A percentile compares a stretch with the other conserved stretches of the same genome.
Conservation (phyloP, 495 filamentous ascomycete genomes). For the Podospora comata region DNA sequence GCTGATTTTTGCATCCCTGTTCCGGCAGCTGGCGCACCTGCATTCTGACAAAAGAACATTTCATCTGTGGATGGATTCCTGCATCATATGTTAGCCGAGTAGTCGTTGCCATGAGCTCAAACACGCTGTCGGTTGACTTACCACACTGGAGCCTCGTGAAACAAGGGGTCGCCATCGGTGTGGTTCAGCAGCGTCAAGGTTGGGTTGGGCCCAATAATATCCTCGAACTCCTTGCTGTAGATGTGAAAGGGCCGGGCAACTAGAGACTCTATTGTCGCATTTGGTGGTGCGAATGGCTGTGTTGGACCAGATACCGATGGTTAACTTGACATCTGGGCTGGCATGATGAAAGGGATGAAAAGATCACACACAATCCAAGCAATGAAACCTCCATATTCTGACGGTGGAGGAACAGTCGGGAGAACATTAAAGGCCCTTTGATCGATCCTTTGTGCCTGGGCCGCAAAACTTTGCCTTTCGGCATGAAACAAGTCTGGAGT, state of each 20-base stretch:
- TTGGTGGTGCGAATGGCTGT: constrained; percentile 38
- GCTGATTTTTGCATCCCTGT: constrained; percentile 52
- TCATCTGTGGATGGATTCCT: constrained; percentile 43
- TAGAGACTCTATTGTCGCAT: constrained; percentile 31
- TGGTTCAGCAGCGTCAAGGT: constrained; percentile 44
- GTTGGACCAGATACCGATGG: not conserved
- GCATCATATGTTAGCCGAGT: constrained; percentile 22
- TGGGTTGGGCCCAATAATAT: constrained; percentile 43
- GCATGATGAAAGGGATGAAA: not conserved
- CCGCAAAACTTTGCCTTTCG: constrained; percentile 24
- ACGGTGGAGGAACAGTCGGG: constrained; percentile 28
- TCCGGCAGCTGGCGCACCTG: constrained; percentile 42
- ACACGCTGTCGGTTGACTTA: constrained; percentile 13
- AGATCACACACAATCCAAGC: constrained; percentile 23
- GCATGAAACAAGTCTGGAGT: not conserved
- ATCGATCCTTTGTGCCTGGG: constrained; percentile 44
- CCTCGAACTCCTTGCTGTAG: constrained; percentile 44
- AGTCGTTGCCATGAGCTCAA: not conserved
- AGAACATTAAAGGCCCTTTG: constrained; percentile 44
- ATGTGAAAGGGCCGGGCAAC: constrained; percentile 44
- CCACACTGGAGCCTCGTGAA: constrained; percentile 53
- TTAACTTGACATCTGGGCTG: not conserved
- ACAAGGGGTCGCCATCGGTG: constrained; percentile 42
- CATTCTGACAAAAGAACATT: constrained; percentile 53
- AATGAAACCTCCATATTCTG: constrained; percentile 24